Conservation (phyloP, 352 stramenopile genomes). For the Globisporangium sylvaticum region DNA sequence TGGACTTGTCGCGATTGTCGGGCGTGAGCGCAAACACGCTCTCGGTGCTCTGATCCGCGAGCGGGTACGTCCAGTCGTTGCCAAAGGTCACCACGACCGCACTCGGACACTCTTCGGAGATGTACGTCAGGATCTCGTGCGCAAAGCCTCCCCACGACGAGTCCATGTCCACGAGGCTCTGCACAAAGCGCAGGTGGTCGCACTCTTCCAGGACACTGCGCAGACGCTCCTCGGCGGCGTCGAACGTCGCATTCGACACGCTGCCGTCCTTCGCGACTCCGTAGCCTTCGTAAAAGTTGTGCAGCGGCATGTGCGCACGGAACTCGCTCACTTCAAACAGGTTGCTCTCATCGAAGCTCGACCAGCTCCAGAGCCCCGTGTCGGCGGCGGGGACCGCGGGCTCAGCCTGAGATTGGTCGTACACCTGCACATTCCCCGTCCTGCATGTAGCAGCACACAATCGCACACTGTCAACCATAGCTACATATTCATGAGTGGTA, state of each 20-base stretch:
- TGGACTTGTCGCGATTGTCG: conserved; percentile 46
- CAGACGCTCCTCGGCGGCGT: conserved; percentile 57
- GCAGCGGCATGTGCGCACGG: conserved; percentile 65
- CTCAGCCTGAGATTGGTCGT: conserved; percentile 37
- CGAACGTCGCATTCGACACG: conserved; percentile 48
- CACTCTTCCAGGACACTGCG: conserved; percentile 59
- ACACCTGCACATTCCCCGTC: conserved; percentile 58
- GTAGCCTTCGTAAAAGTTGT: conserved; percentile 81
- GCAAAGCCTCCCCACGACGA: conserved; percentile 75
- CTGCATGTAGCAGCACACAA: conserved; percentile 19
- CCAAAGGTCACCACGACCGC: conserved; percentile 47
- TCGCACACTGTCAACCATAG: not conserved
- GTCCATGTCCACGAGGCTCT: conserved; percentile 77
- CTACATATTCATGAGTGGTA: not conserved
- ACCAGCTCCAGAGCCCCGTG: conserved; percentile 57
- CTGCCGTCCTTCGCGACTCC: conserved; percentile 42
- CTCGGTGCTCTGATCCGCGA: conserved; percentile 39
- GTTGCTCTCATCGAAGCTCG: conserved; percentile 42
- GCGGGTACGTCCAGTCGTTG: conserved; percentile 75
- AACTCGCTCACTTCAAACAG: conserved; percentile 75
- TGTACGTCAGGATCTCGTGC: conserved; percentile 64
- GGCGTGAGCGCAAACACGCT: conserved; percentile 35
- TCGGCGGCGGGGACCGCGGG: conserved; percentile 9
- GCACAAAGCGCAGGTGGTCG: conserved; percentile 59
- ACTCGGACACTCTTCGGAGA: conserved; percentile 65